phyloP scores from a whole-genome alignment of 805 yeast genomes.

The Teunomyces atbi region DNA sequence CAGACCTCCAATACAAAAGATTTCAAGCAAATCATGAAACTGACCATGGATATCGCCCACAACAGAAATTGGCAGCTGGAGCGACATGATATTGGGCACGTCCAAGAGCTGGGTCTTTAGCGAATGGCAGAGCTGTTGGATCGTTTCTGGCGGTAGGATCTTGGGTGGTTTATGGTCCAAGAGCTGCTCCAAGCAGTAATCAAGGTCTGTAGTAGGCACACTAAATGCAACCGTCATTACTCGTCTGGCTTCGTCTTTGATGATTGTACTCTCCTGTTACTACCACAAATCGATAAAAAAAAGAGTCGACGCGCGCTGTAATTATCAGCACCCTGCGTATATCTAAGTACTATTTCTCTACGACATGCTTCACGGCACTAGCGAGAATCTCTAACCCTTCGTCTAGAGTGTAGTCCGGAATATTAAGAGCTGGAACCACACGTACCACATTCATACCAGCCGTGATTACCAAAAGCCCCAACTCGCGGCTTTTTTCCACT shows the following conservation, averaged over 20 bases:
- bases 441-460: conserved; percentile 92
- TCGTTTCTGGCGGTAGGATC: conserved; percentile 39
- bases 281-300: too few relatives aligned
- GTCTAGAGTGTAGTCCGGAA: conserved; percentile 63
- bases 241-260: too few relatives aligned
- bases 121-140: conserved; percentile 50
- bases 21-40: conserved; percentile 88
- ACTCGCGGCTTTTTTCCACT: conserved; percentile 68
- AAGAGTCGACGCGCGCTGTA: neutral
- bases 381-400: conserved; percentile 74
- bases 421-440: conserved; percentile 88
- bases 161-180: conserved; percentile 42
- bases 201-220: conserved; percentile 37
- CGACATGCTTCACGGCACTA: conserved; percentile 41
- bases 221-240: conserved; percentile 12
- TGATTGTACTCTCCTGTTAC: too few relatives aligned
- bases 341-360: neutral
- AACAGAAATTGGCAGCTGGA: conserved; percentile 84
- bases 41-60: conserved; percentile 99
- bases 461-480: conserved; percentile 81
- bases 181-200: conserved; percentile 42
- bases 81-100: conserved; percentile 84
- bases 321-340: neutral
- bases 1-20: conserved; percentile 88
- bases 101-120: conserved; percentile 75